A percentile compares a stretch with the other conserved stretches of the same genome.
Evolutionary conservation across 805 yeast species (phyloP).

Genomic region (Pichia deserticola): DNA sequence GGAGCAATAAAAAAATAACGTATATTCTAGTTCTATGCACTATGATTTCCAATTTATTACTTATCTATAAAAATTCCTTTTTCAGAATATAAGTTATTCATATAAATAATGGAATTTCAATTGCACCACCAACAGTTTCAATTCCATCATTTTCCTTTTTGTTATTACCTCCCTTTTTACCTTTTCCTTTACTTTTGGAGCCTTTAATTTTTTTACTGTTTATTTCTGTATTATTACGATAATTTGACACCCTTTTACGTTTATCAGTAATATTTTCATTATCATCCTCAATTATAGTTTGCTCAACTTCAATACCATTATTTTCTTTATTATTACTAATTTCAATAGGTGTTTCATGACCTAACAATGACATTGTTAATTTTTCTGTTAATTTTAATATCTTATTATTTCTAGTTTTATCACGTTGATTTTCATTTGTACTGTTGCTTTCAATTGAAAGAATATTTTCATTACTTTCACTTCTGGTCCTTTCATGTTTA

Average conservation of each 20-base stretch:
- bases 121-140: constrained; percentile 36
- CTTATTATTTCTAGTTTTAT: not conserved
- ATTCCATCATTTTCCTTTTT: constrained; percentile 19
- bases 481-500: no score
- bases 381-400: constrained; percentile 20
- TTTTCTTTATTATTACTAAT: not conserved
- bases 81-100: constrained; percentile 6
- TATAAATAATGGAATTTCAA: constrained; percentile 39
- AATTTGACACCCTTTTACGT: constrained; percentile 3
- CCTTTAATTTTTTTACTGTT: not conserved
- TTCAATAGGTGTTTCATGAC: constrained; percentile 2
- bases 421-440: not conserved
- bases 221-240: constrained; percentile 1
- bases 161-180: not conserved
- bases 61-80: no score
- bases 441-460: not conserved
- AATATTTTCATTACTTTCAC: not conserved
- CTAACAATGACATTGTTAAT: constrained; percentile 22
- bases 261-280: not conserved
- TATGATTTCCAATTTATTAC: no score
- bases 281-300: constrained; percentile 4
- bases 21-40: no score
- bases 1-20: no score
- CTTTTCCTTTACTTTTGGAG: constrained; percentile 7
- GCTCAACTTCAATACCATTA: constrained; percentile 2